A percentile compares a stretch with the other conserved stretches of the same genome.
phyloP scores from a whole-genome alignment of 345 rosid genomes.

The Angophora floribunda region DNA sequence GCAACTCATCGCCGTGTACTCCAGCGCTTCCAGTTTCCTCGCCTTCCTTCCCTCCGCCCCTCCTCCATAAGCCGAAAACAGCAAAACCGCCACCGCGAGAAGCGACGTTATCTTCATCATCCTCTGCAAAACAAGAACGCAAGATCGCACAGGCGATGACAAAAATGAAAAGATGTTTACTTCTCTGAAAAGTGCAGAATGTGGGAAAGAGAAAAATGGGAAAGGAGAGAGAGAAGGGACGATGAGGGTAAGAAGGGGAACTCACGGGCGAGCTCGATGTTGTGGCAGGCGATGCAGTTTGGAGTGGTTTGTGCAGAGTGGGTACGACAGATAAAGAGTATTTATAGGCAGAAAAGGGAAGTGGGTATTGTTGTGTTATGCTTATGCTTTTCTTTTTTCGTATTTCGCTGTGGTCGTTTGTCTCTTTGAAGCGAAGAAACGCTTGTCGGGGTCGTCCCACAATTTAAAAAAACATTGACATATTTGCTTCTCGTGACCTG shows the following conservation, averaged over 20 bases:
- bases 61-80: background rate
- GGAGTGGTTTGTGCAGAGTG: background rate
- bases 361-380: background rate
- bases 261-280: background rate
- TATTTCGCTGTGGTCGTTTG: background rate
- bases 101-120: background rate
- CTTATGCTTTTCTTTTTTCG: background rate
- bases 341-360: background rate
- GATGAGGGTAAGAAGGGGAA: background rate
- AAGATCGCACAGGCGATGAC: background rate
- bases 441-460: background rate
- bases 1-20: conserved; percentile 71
- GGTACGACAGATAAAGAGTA: background rate
- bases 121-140: conserved; percentile 10
- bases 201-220: background rate
- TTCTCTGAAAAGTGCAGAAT: background rate
- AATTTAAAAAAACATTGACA: background rate
- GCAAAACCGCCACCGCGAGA: background rate
- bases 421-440: background rate
- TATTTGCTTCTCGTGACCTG: background rate
- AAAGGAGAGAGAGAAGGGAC: background rate
- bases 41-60: conserved; percentile 33
- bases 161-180: background rate
- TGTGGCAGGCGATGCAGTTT: background rate
- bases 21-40: conserved; percentile 21